Base-by-base conservation (phyloP, 768 basidiomycete species). In the Coprinellus aureogranulatus region DNA sequence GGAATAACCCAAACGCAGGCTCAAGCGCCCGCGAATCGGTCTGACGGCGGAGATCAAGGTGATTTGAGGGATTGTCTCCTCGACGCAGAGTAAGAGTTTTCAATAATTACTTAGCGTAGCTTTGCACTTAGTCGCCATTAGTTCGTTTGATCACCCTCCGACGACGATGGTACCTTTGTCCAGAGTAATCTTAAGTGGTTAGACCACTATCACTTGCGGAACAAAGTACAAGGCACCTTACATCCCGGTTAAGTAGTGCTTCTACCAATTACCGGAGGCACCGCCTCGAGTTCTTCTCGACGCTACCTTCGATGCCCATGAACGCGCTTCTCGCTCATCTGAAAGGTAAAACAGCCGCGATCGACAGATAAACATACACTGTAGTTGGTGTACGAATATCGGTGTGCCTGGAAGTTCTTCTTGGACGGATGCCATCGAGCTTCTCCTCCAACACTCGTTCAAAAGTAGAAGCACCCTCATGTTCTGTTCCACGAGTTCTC, bases 201-300 rank as follows among this genome's bases (percentile, higher is more conserved):
- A 49, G 48, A 49, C 48, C 28, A 28, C 28, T 49, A 49, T 49
- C 48, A 49, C 27, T n/a, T 18, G 48, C 48, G 48, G 48, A 49
- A 49, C 48, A 49, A 49, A 49, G 28, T n/a, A n/a, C 25, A 14
- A 18, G 18, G 28, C 26, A 18, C 16, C 48, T 11, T 28, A 30
- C 2, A 14, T 30, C 41, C 8, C 20, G 14, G 18, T 18, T 16
- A 44, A 18, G 41, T 44, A 44, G 20, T 16, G 10, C 41, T 18
- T 22, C 20, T 16, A 22, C 10, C 20, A 10, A 16, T 22, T 44
- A n/a, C 5, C 9, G 20, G 16, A 44, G 16, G 41, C 41, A 44
- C 34, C 34, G 20, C 41, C 41, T 22, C 41, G 18, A 44, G 41
- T 44, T 8, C 20, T 44, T 16, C 48, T 31, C 28, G 48, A 49